Percentiles rank a stretch among this genome's conserved stretches.
phyloP scores from a whole-genome alignment of 352 stramenopile species.

The Aphanomyces astaci region DNA sequence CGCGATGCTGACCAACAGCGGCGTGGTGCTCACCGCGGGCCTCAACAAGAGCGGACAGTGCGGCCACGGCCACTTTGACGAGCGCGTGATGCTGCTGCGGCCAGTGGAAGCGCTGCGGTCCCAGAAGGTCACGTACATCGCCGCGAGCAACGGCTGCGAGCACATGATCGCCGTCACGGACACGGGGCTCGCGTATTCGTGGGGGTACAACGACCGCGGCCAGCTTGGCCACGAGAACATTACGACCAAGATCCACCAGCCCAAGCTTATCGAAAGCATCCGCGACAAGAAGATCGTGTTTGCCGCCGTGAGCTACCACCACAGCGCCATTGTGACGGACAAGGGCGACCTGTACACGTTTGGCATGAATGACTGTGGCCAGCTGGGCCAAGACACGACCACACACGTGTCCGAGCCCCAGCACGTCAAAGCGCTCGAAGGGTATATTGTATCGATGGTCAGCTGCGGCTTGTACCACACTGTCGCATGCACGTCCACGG shows the following conservation, averaged over 20 bases:
- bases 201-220: conserved; percentile 82
- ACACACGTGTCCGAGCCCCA: conserved; percentile 65
- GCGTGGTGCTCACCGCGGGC: conserved; percentile 70
- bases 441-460: conserved; percentile 67
- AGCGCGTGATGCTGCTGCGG: conserved; percentile 75
- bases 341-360: conserved; percentile 77
- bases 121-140: conserved; percentile 69
- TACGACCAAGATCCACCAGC: conserved; percentile 74
- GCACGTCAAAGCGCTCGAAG: conserved; percentile 64
- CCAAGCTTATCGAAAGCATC: conserved; percentile 75
- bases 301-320: conserved; percentile 79
- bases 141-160: conserved; percentile 83
- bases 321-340: conserved; percentile 70
- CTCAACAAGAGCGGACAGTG: conserved; percentile 86
- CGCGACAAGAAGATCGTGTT: conserved; percentile 78
- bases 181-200: conserved; percentile 71
- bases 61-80: conserved; percentile 80
- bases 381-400: conserved; percentile 75
- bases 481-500: conserved; percentile 55
- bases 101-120: conserved; percentile 70
- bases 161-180: conserved; percentile 83
- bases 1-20: conserved; percentile 72
- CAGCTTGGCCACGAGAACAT: conserved; percentile 81
- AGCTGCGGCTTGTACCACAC: conserved; percentile 80
- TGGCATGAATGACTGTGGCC: conserved; percentile 85